phyloP scores from a whole-genome alignment of 2,329 filamentous ascomycete genomes.

The Claviceps quebecensis region DNA sequence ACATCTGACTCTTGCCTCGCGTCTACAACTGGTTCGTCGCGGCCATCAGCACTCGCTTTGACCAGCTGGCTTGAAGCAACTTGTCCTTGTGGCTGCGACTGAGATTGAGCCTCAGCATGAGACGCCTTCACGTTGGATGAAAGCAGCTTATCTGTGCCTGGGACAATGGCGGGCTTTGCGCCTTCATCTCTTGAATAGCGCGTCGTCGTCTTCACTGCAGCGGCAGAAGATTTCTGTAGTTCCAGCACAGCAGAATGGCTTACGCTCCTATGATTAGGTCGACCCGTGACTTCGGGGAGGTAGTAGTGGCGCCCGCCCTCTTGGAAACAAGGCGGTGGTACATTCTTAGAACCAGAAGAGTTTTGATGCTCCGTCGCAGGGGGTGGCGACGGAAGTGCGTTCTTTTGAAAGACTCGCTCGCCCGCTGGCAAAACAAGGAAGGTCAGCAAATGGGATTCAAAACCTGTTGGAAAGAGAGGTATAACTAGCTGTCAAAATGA shows the following conservation, averaged over 20 bases:
- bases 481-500: background rate
- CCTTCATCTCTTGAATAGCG: background rate
- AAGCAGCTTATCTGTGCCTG: background rate
- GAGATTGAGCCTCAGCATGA: background rate
- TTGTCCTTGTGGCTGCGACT: background rate
- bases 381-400: constrained; percentile 18
- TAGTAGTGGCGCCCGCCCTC: constrained; percentile 15
- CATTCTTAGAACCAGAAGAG: constrained; percentile 10
- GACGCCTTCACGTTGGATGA: background rate
- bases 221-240: constrained; percentile 16
- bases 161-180: background rate
- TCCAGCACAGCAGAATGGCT: constrained; percentile 9
- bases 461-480: background rate
- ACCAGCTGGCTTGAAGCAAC: background rate
- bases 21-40: background rate
- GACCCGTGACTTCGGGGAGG: constrained; percentile 4
- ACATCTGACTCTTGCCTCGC: background rate
- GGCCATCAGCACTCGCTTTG: background rate
- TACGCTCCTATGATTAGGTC: background rate
- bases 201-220: constrained; percentile 8
- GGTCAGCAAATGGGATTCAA: background rate
- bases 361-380: constrained; percentile 7
- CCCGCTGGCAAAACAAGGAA: constrained; percentile 12
- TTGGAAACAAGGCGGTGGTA: constrained; percentile 8
- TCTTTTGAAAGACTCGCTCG: constrained; percentile 13